Evolutionary conservation across 2,329 filamentous ascomycete genomes (phyloP).

Genomic region (Pezicula neosporulosa): DNA sequence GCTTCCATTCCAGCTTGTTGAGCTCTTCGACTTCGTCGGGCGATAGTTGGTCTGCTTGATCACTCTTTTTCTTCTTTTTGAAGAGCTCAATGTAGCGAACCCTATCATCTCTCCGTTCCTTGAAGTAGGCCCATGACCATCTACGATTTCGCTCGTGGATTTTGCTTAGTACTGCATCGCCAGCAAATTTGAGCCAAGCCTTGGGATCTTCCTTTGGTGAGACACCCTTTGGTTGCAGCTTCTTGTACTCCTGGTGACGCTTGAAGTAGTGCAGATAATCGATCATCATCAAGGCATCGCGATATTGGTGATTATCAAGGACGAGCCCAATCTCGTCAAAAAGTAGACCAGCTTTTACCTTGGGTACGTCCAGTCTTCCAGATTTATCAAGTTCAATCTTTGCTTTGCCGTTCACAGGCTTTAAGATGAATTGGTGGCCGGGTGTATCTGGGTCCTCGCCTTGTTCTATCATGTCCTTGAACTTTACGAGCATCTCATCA

Average conservation of each 20-base stretch:
- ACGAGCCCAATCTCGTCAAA: constrained; percentile 98
- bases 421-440: constrained; percentile 87
- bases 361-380: constrained; percentile 72
- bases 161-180: constrained; percentile 82
- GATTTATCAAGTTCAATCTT: constrained; percentile 95
- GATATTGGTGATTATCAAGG: constrained; percentile 96
- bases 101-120: constrained; percentile 86
- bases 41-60: constrained; percentile 64
- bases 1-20: constrained; percentile 76
- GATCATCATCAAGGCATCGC: constrained; percentile 95
- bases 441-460: constrained; percentile 52
- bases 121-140: constrained; percentile 97
- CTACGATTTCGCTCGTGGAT: constrained; percentile 91
- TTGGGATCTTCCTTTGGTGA: constrained; percentile 84
- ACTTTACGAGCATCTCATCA: constrained; percentile 71
- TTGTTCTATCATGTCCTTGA: constrained; percentile 77
- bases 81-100: constrained; percentile 88
- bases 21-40: constrained; percentile 70
- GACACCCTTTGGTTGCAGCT: constrained; percentile 77
- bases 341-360: constrained; percentile 84
- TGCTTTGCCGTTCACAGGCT: constrained; percentile 91
- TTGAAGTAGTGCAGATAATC: constrained; percentile 99
- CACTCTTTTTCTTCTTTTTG: constrained; percentile 80
- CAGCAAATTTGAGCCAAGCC: constrained; percentile 91
- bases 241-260: constrained; percentile 95